Conservation (phyloP, 176 grass and related monocot species). For the Tillandsia leiboldiana region DNA sequence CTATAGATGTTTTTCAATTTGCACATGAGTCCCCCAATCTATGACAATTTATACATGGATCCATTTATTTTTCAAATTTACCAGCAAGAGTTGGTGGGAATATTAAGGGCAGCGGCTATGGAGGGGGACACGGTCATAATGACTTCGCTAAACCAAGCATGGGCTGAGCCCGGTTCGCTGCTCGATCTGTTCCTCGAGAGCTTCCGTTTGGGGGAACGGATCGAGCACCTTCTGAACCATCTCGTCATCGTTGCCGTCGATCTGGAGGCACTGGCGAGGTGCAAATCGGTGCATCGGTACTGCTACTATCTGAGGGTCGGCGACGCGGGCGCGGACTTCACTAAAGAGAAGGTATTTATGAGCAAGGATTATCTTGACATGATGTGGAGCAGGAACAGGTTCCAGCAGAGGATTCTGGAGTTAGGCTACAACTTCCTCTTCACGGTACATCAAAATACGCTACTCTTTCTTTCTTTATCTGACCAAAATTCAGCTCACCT, state of each 20-base stretch:
- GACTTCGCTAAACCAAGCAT: constrained; percentile 62
- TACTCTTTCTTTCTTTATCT: not conserved
- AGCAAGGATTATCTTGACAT: constrained; percentile 69
- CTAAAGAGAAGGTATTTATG: constrained; percentile 54
- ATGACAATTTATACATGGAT: not conserved
- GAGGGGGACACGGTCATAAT: constrained; percentile 45
- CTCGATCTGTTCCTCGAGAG: constrained; percentile 73
- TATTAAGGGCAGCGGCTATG: constrained; percentile 43
- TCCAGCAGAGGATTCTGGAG: constrained; percentile 52
- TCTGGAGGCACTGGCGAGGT: constrained; percentile 27
- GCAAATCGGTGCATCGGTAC: constrained; percentile 42
- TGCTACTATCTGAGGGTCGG: constrained; percentile 42
- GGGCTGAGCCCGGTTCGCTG: constrained; percentile 49
- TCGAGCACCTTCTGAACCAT: constrained; percentile 29
- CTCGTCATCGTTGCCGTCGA: constrained; percentile 60
- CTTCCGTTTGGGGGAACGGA: constrained; percentile 48
- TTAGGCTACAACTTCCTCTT: constrained; percentile 77
- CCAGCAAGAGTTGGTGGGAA: constrained; percentile 26
- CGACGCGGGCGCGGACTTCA: constrained; percentile 35
- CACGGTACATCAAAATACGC: constrained; percentile 20
- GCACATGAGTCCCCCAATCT: not conserved
- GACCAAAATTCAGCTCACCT: too few relatives aligned
- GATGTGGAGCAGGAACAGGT: constrained; percentile 63
- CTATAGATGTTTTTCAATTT: too few relatives aligned
- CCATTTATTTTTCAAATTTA: not conserved